Percentiles rank a stretch among this genome's conserved stretches.
These are phyloP conservation scores for Wickerhamomyces subpelliculosus DNA, from an alignment of 805 yeast species.

Conservation along the genomic window DNA sequence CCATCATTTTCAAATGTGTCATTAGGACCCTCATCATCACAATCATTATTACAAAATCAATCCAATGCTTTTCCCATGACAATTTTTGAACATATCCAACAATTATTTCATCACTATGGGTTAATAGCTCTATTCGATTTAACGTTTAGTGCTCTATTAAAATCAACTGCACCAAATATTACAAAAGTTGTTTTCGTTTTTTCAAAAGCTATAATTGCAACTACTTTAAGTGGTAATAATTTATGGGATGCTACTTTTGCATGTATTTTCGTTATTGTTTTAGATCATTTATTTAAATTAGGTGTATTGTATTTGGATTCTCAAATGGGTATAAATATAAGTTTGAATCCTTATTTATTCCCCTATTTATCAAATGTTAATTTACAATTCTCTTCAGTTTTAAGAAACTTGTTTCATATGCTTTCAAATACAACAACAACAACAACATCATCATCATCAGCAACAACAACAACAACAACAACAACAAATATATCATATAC, in stretches of 20 bases:
- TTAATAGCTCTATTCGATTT: slow-evolving; percentile 15
- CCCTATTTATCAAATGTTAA: slow-evolving; percentile 12
- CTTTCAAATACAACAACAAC: no score
- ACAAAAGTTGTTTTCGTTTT: slow-evolving; percentile 15
- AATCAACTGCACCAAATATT: slow-evolving; percentile 15
- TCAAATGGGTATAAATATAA: slow-evolving; percentile 5
- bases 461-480: not conserved
- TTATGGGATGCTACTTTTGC: slow-evolving; percentile 5
- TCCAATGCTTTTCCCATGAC: no score
- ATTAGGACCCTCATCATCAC: no score
- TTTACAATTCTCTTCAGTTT: slow-evolving; percentile 1
- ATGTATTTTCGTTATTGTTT: slow-evolving; percentile 6
- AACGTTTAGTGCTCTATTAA: slow-evolving; percentile 10
- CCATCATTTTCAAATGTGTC: no score
- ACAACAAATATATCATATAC: not conserved
- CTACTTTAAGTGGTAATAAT: slow-evolving; percentile 15
- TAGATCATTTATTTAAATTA: slow-evolving; percentile 10
- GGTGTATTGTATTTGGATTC: slow-evolving; percentile 4
- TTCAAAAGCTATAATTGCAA: slow-evolving; percentile 18
- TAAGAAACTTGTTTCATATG: not conserved
- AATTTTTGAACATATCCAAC: no score
- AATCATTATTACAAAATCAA: no score
- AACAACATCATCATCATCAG: not conserved
- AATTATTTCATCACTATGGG: not conserved
- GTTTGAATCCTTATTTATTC: slow-evolving; percentile 11